These are phyloP conservation scores for Penicillium crystallinum DNA, from an alignment of 495 filamentous ascomycete species.

Conservation along the genomic window DNA sequence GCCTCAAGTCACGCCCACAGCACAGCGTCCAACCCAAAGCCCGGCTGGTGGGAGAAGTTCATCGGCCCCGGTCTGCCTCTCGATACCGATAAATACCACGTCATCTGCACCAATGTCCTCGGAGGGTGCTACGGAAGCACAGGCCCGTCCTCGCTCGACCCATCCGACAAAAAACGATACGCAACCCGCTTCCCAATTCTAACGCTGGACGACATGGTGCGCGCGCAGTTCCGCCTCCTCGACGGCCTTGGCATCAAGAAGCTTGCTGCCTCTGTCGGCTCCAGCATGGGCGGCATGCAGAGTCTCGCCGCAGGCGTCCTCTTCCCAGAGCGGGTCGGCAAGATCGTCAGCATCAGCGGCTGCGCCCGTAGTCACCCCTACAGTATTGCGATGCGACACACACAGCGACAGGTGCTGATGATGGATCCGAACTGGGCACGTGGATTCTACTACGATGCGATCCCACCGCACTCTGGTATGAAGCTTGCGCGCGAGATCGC, in stretches of 20 bases:
- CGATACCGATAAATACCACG: slow-evolving; percentile 84
- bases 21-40: slow-evolving; percentile 74
- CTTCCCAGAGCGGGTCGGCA: slow-evolving; percentile 73
- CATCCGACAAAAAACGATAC: slow-evolving; percentile 80
- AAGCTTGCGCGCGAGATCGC: slow-evolving; percentile 97
- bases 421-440: slow-evolving; percentile 97
- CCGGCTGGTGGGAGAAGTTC: slow-evolving; percentile 99
- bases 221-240: slow-evolving; percentile 86
- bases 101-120: slow-evolving; percentile 96
- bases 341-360: slow-evolving; percentile 85
- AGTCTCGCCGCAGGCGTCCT: slow-evolving; percentile 85
- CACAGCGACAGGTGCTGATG: slow-evolving; percentile 96
- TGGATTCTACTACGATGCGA: slow-evolving; percentile 87
- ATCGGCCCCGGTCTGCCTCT: slow-evolving; percentile 83
- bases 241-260: slow-evolving; percentile 73
- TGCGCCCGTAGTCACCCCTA: slow-evolving; percentile 96
- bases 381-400: slow-evolving; percentile 98
- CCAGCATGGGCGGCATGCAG: slow-evolving; percentile 99
- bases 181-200: slow-evolving; percentile 95
- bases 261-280: slow-evolving; percentile 88
- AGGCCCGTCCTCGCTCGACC: slow-evolving; percentile 82
- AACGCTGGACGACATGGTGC: slow-evolving; percentile 96
- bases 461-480: slow-evolving; percentile 94
- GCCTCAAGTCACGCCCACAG: slow-evolving; percentile 95
- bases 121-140: slow-evolving; percentile 97